Percentiles rank a stretch among this genome's conserved stretches.
Conservation (phyloP, 1,284 basidiomycete species). For the Cystobasidiaceae sp. region DNA sequence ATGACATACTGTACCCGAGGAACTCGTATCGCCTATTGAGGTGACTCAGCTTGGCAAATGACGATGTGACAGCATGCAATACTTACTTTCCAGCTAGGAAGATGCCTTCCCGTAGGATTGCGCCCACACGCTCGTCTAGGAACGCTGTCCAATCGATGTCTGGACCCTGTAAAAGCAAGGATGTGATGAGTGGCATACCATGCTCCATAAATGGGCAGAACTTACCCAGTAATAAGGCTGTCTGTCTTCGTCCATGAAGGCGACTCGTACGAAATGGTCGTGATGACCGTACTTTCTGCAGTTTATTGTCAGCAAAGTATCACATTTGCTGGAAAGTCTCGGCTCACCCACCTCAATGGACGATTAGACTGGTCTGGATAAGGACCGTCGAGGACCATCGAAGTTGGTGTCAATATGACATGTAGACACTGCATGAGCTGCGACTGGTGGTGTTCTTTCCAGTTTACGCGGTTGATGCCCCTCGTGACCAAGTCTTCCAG, state of each 20-base stretch:
- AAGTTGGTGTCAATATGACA: conserved; percentile 34
- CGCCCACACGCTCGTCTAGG: conserved; percentile 54
- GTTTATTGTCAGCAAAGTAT: conserved; percentile 36
- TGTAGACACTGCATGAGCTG: conserved; percentile 30
- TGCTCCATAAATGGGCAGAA: background rate
- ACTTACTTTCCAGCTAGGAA: conserved; percentile 36
- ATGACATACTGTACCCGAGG: conserved; percentile 53
- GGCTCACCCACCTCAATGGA: conserved; percentile 53
- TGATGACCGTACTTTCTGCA: conserved; percentile 38
- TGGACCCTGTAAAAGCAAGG: conserved; percentile 25
- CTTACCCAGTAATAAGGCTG: conserved; percentile 58
- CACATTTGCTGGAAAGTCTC: background rate
- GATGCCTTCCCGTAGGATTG: conserved; percentile 45
- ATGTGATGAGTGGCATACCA: background rate
- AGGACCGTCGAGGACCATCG: conserved; percentile 60
- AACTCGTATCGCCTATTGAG: conserved; percentile 50
- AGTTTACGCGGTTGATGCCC: conserved; percentile 15
- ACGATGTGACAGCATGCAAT: too few species aligned
- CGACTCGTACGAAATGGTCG: conserved; percentile 65
- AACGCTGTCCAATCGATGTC: conserved; percentile 51
- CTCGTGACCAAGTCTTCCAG: background rate
- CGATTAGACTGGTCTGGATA: conserved; percentile 64
- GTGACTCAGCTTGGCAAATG: conserved; percentile 27
- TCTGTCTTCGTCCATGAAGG: conserved; percentile 70
- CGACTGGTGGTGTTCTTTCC: conserved; percentile 6